A percentile compares a stretch with the other conserved stretches of the same genome.
Evolutionary conservation across 2,329 filamentous ascomycete species (phyloP).

Genomic region (Penicillium glabrum): DNA sequence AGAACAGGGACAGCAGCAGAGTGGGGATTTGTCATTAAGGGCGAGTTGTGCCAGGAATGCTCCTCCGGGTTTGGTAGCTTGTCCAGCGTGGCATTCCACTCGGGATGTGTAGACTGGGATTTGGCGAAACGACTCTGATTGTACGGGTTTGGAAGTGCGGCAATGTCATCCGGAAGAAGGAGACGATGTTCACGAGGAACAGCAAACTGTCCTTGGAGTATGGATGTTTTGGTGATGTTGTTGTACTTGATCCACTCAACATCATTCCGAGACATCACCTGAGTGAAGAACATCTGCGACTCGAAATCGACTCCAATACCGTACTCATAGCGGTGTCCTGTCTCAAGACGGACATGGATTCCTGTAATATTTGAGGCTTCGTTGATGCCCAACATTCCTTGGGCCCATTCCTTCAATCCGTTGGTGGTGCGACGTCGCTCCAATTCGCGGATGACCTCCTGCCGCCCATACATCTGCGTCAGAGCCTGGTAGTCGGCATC

Average conservation of each 20-base stretch:
- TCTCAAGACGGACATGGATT: constrained; percentile 33
- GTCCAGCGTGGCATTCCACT: constrained; percentile 43
- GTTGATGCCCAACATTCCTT: constrained; percentile 38
- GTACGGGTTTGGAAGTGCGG: constrained; percentile 34
- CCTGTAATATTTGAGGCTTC: constrained; percentile 38
- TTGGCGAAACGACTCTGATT: constrained; percentile 28
- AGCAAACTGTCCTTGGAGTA: constrained; percentile 34
- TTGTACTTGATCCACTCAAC: constrained; percentile 44
- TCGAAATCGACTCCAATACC: constrained; percentile 55
- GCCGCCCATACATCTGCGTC: constrained; percentile 53
- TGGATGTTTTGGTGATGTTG: constrained; percentile 37
- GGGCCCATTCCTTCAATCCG: constrained; percentile 40
- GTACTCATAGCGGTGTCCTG: constrained; percentile 48
- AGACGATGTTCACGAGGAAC: constrained; percentile 41
- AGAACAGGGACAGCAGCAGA: constrained; percentile 48
- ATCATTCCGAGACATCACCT: constrained; percentile 39
- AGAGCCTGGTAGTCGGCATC: constrained; percentile 49
- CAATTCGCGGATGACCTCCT: constrained; percentile 52
- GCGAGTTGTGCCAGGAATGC: constrained; percentile 44
- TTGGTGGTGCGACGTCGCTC: constrained; percentile 36
- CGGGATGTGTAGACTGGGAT: constrained; percentile 29
- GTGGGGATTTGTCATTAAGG: constrained; percentile 50
- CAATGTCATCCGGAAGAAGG: constrained; percentile 39
- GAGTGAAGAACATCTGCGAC: constrained; percentile 51
- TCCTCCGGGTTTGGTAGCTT: constrained; percentile 40